Percentiles rank a stretch among this genome's conserved stretches.
Evolutionary conservation across 2,329 filamentous ascomycete genomes (phyloP).

Genomic region (Myriosclerotinia duriaeana): DNA sequence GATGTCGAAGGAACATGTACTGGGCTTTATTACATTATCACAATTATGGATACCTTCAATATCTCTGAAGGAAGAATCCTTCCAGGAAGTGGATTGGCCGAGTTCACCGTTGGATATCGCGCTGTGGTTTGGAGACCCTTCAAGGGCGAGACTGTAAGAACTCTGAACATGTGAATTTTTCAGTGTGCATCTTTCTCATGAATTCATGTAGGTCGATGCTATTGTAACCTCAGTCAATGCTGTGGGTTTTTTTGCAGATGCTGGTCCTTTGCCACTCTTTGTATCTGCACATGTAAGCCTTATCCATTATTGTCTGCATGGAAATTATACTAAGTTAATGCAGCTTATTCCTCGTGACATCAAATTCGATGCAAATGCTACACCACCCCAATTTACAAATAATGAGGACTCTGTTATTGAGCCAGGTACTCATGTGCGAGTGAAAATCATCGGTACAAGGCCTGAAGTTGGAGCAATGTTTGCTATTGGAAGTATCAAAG

Average conservation of each 20-base stretch:
- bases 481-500: conserved; percentile 96
- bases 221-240: conserved; percentile 89
- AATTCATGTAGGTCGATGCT: conserved; percentile 73
- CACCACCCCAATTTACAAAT: conserved; percentile 94
- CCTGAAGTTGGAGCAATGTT: conserved; percentile 94
- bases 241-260: conserved; percentile 86
- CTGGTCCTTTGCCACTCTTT: conserved; percentile 75
- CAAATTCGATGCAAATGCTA: conserved; percentile 92
- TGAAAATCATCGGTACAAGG: conserved; percentile 91
- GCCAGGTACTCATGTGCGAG: conserved; percentile 85
- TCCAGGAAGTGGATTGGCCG: conserved; percentile 85
- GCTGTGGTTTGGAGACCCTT: conserved; percentile 98
- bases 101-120: conserved; percentile 92
- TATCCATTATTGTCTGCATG: conserved; percentile 4
- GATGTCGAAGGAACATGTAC: conserved; percentile 96
- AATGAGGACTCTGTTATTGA: conserved; percentile 93
- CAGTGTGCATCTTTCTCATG: conserved; percentile 29
- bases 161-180: neutral
- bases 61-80: conserved; percentile 92
- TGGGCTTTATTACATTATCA: conserved; percentile 95
- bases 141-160: conserved; percentile 89
- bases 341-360: conserved; percentile 89
- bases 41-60: conserved; percentile 94
- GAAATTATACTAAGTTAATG: conserved; percentile 28
- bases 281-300: conserved; percentile 53